phyloP scores from a whole-genome alignment of 441 rosid genomes.

The Erodium trifolium region DNA sequence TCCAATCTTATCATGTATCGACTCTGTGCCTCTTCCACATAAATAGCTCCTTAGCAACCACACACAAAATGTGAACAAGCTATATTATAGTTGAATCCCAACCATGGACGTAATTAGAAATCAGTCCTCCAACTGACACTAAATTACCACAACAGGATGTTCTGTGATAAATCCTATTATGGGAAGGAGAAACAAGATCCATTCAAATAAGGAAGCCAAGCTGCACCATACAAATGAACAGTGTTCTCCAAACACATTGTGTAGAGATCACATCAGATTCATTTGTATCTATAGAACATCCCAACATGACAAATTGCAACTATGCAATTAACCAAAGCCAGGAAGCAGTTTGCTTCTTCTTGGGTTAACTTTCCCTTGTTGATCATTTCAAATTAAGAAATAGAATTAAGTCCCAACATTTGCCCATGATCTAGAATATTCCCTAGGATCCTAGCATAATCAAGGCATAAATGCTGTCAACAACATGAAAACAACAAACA shows the following conservation, averaged over 20 bases:
- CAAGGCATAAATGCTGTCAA: neutral
- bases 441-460: neutral
- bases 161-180: neutral
- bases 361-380: neutral
- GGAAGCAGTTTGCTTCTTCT: neutral
- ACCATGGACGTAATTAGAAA: neutral
- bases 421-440: neutral
- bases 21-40: neutral
- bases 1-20: neutral
- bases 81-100: neutral
- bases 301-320: neutral
- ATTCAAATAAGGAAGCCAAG: neutral
- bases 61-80: neutral
- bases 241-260: neutral
- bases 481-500: neutral
- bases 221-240: neutral
- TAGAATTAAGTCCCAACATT: neutral
- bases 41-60: neutral
- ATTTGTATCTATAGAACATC: neutral
- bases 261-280: conserved; percentile 2
- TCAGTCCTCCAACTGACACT: conserved; percentile 5
- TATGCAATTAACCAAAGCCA: neutral
- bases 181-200: conserved; percentile 2
- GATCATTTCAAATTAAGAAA: neutral
- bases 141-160: neutral